A percentile compares a stretch with the other conserved stretches of the same genome.
Evolutionary conservation across 257 asterid species (phyloP).

Genomic region (Capsicum chinense): DNA sequence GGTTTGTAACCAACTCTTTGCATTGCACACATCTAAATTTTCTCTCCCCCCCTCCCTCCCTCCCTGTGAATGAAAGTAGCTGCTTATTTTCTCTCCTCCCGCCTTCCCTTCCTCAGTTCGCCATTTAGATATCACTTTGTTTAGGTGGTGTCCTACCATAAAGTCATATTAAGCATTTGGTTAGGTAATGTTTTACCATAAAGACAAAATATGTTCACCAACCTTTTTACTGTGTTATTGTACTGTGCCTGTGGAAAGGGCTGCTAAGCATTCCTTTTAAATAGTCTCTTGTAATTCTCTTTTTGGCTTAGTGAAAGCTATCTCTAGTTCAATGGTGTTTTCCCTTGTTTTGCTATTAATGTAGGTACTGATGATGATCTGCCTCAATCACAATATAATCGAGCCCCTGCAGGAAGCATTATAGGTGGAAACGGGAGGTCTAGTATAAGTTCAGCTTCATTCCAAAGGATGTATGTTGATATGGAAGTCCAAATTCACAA

Average conservation of each 20-base stretch:
- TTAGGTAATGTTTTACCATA: constrained; percentile 10
- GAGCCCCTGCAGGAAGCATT: constrained; percentile 51
- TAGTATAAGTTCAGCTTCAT: constrained; percentile 49
- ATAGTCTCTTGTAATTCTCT: neutral
- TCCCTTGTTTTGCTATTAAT: constrained; percentile 31
- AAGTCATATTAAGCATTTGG: neutral
- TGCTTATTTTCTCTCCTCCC: neutral
- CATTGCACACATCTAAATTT: constrained; percentile 18
- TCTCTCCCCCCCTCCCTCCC: neutral
- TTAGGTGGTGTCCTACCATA: neutral
- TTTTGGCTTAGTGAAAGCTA: neutral
- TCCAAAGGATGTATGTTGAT: constrained; percentile 62
- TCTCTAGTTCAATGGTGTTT: neutral
- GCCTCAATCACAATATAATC: constrained; percentile 51
- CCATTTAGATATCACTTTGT: neutral
- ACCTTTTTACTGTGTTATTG: constrained; percentile 11
- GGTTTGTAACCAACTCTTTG: constrained; percentile 25
- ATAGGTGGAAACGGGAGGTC: constrained; percentile 59
- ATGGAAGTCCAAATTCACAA: constrained; percentile 89
- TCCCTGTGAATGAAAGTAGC: no score
- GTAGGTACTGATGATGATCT: constrained; percentile 64
- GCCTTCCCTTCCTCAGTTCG: neutral
- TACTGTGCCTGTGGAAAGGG: neutral
- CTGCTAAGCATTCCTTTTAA: constrained; percentile 11
- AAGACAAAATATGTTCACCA: neutral